phyloP scores from a whole-genome alignment of 768 basidiomycete genomes.

The Boletus reticuloceps region DNA sequence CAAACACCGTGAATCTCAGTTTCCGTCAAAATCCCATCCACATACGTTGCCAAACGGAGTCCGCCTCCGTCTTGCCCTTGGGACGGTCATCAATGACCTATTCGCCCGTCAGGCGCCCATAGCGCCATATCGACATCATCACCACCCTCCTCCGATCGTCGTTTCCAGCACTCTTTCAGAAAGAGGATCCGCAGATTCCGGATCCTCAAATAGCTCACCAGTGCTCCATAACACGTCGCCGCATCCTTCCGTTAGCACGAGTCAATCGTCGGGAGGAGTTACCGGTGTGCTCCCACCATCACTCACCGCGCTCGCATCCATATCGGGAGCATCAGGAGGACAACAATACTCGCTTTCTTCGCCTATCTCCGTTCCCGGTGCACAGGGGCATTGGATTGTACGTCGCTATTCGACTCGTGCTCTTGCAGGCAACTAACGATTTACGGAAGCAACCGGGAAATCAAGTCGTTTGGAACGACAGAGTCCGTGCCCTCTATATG shows the following conservation, averaged over 20 bases:
- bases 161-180: constrained; percentile 27
- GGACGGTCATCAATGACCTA: constrained; percentile 77
- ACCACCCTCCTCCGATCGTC: constrained; percentile 35
- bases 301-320: constrained; percentile 27
- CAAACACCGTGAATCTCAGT: constrained; percentile 29
- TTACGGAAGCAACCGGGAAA: constrained; percentile 10
- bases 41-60: constrained; percentile 80
- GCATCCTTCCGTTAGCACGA: constrained; percentile 22
- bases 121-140: constrained; percentile 34
- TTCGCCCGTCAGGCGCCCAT: constrained; percentile 68
- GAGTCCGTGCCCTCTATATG: constrained; percentile 51
- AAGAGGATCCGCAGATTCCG: constrained; percentile 21
- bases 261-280: constrained; percentile 13
- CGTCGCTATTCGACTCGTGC: neutral
- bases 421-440: neutral
- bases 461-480: constrained; percentile 34
- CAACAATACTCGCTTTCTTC: constrained; percentile 8
- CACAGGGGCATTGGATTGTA: constrained; percentile 12
- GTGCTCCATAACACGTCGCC: constrained; percentile 20
- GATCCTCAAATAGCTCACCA: constrained; percentile 23
- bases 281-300: constrained; percentile 29
- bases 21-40: constrained; percentile 38
- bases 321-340: constrained; percentile 19
- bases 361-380: neutral
- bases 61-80: constrained; percentile 69